phyloP scores from a whole-genome alignment of 208 protist genomes.

The Leishmania tarentolae region DNA sequence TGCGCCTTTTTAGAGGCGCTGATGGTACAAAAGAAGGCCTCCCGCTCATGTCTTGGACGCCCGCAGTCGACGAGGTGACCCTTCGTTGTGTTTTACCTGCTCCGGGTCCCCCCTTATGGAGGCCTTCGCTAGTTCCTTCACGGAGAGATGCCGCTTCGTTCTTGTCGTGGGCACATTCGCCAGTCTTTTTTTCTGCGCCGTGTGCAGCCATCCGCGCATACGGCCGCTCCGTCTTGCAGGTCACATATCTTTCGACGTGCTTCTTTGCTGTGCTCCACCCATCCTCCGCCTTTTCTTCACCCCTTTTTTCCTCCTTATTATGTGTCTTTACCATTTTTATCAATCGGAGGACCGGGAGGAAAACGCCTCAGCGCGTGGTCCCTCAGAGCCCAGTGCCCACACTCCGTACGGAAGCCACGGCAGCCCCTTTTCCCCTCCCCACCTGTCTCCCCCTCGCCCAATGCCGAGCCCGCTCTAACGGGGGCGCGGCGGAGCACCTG shows the following conservation, averaged over 20 bases:
- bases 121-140: background rate
- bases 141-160: background rate
- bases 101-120: background rate
- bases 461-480: background rate
- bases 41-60: background rate
- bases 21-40: background rate
- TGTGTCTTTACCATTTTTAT: background rate
- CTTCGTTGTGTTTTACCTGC: background rate
- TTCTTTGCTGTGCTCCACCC: background rate
- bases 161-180: background rate
- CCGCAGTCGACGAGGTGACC: background rate
- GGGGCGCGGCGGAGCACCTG: background rate
- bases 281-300: background rate
- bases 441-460: too few species aligned
- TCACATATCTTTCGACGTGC: background rate
- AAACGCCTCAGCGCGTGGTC: background rate
- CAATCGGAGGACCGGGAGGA: background rate
- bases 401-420: background rate
- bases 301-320: background rate
- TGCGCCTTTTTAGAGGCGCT: background rate
- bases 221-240: background rate
- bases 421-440: background rate
- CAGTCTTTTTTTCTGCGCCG: background rate
- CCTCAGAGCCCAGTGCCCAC: background rate
- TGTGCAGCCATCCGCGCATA: background rate